Conservation (phyloP, 2,329 filamentous ascomycete species). For the Talaromyces sp. region DNA sequence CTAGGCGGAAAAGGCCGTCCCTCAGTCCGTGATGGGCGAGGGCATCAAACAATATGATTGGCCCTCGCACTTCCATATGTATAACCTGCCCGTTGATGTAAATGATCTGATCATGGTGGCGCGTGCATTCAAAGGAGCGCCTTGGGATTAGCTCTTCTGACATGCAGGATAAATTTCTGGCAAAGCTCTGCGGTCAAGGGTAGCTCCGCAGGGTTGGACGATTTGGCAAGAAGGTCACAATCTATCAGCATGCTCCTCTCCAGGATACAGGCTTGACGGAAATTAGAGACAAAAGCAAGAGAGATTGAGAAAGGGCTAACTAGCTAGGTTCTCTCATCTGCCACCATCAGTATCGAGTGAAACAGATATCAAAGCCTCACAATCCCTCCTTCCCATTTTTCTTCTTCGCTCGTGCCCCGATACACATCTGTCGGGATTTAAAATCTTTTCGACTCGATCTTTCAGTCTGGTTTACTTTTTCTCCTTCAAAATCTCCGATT, state of each 20-base stretch:
- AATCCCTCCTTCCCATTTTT: slow-evolving; percentile 1
- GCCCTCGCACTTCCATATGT: background rate
- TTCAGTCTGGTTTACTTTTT: background rate
- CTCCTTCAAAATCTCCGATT: background rate
- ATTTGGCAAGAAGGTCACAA: slow-evolving; percentile 23
- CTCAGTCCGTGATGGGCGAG: background rate
- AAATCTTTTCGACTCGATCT: slow-evolving; percentile 7
- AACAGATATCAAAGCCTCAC: slow-evolving; percentile 26
- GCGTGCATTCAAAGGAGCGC: slow-evolving; percentile 15
- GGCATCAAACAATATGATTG: slow-evolving; percentile 11
- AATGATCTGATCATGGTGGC: slow-evolving; percentile 8
- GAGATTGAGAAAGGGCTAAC: slow-evolving; percentile 2
- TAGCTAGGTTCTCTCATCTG: slow-evolving; percentile 12
- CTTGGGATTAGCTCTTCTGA: slow-evolving; percentile 14
- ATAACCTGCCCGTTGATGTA: slow-evolving; percentile 11
- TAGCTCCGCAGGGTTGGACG: slow-evolving; percentile 25
- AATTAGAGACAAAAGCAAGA: background rate
- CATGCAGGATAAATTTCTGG: slow-evolving; percentile 25
- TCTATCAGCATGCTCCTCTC: slow-evolving; percentile 13
- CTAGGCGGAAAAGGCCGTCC: background rate
- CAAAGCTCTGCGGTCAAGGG: slow-evolving; percentile 6
- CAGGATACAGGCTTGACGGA: slow-evolving; percentile 17
- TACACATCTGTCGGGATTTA: background rate
- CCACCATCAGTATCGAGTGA: slow-evolving; percentile 14
- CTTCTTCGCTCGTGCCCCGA: background rate